These are phyloP conservation scores for Lepidopterella palustris DNA, from an alignment of 495 filamentous ascomycete species.

Conservation along the genomic window DNA sequence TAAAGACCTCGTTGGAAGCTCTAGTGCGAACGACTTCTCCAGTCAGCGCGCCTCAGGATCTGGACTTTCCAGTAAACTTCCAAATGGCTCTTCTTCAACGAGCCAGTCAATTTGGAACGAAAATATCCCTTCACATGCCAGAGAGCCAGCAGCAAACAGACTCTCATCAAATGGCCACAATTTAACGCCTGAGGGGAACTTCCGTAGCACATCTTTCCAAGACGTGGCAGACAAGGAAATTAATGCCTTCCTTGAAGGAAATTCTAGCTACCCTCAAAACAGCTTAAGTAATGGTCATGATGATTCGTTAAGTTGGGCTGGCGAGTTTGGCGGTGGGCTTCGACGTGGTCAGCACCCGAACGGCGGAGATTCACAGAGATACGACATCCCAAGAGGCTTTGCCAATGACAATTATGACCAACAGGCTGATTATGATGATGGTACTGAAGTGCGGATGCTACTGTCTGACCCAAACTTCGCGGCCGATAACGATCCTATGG, in stretches of 20 bases:
- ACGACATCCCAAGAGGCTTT: background rate
- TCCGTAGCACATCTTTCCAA: constrained; percentile 2
- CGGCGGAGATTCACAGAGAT: background rate
- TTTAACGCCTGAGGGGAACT: background rate
- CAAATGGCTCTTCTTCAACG: constrained; percentile 2
- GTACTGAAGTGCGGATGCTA: constrained; percentile 11
- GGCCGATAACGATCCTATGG: background rate
- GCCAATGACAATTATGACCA: background rate
- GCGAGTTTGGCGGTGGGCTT: no score
- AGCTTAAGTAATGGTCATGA: background rate
- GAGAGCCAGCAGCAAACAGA: background rate
- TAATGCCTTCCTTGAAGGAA: background rate
- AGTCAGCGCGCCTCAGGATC: background rate
- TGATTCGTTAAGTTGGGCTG: background rate
- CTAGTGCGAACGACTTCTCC: constrained; percentile 4
- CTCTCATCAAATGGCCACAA: background rate
- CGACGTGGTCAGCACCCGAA: constrained; percentile 4
- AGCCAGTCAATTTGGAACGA: background rate
- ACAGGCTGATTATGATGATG: constrained; percentile 4
- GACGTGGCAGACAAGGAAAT: background rate
- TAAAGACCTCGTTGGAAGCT: background rate
- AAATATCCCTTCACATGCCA: background rate
- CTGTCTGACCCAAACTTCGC: constrained; percentile 11
- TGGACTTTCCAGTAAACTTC: constrained; percentile 6
- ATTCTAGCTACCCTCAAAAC: background rate